These are phyloP conservation scores for Calycina marina DNA, from an alignment of 2,329 filamentous ascomycete species.

Conservation along the genomic window DNA sequence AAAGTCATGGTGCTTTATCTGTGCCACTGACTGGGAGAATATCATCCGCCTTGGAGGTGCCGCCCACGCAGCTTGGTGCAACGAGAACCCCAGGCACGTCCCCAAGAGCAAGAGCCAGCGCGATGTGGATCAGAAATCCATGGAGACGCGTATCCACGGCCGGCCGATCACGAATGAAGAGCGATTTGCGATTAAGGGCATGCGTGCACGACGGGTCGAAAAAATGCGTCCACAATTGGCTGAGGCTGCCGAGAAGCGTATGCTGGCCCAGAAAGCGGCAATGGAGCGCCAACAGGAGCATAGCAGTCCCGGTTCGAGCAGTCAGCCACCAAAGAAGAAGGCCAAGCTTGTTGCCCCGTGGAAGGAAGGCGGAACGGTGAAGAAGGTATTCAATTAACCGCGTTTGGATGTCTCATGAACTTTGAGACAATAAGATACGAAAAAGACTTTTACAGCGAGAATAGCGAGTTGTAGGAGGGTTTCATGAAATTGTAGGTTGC, in stretches of 20 bases:
- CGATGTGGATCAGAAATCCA: not conserved
- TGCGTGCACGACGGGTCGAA: not conserved
- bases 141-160: not conserved
- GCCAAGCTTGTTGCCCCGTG: not conserved
- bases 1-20: not conserved
- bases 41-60: not conserved
- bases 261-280: not conserved
- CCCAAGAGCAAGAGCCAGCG: not conserved
- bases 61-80: not conserved
- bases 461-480: no score
- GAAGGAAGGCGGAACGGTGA: not conserved
- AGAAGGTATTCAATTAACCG: no score
- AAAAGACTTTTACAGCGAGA: no score
- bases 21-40: not conserved
- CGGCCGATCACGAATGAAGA: not conserved
- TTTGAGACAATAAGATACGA: no score
- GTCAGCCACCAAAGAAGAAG: not conserved
- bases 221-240: not conserved
- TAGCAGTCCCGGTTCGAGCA: not conserved
- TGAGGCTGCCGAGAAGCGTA: not conserved
- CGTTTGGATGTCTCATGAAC: no score
- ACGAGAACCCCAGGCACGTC: not conserved
- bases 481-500: no score
- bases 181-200: not conserved
- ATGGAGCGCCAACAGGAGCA: no score